These are phyloP conservation scores for Cylindrotheca closterium DNA, from an alignment of 108 stramenopile genomes.

Conservation along the genomic window DNA sequence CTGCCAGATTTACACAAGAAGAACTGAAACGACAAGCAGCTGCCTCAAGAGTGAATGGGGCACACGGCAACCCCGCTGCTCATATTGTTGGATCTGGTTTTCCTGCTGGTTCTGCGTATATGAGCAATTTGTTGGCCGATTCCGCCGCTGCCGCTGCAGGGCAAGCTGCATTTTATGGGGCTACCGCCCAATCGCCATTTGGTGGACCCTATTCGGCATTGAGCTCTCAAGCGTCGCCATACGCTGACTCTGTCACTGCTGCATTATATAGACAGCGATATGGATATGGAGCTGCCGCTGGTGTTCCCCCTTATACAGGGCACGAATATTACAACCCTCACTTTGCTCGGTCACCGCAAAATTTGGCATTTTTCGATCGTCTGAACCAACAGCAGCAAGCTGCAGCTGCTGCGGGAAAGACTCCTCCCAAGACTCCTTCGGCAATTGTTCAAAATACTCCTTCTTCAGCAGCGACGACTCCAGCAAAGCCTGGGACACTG, in stretches of 20 bases:
- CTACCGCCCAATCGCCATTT: constrained; percentile 19
- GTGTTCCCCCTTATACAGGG: constrained; percentile 3
- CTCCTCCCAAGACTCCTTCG: constrained; percentile 5
- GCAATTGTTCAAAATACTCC: not conserved
- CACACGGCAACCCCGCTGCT: constrained; percentile 1
- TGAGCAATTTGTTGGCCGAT: constrained; percentile 25
- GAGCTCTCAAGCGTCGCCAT: constrained; percentile 14
- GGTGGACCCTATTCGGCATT: constrained; percentile 15
- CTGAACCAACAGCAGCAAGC: constrained; percentile 20
- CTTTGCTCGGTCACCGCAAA: constrained; percentile 16
- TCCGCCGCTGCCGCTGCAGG: constrained; percentile 11
- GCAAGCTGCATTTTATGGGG: constrained; percentile 5
- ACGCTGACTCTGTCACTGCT: constrained; percentile 13
- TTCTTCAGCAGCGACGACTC: not conserved
- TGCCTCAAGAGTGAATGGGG: constrained; percentile 12
- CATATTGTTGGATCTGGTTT: not conserved
- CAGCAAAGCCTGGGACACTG: constrained; percentile 6
- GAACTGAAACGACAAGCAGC: constrained; percentile 30
- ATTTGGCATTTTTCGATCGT: constrained; percentile 23
- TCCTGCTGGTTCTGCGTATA: constrained; percentile 6
- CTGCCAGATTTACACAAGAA: constrained; percentile 36
- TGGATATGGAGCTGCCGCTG: constrained; percentile 15
- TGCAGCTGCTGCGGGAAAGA: constrained; percentile 1
- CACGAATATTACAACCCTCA: constrained; percentile 31
- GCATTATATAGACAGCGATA: constrained; percentile 29